Base-by-base conservation (phyloP, 2,329 filamentous ascomycete species). In the Colletotrichum acutatum region DNA sequence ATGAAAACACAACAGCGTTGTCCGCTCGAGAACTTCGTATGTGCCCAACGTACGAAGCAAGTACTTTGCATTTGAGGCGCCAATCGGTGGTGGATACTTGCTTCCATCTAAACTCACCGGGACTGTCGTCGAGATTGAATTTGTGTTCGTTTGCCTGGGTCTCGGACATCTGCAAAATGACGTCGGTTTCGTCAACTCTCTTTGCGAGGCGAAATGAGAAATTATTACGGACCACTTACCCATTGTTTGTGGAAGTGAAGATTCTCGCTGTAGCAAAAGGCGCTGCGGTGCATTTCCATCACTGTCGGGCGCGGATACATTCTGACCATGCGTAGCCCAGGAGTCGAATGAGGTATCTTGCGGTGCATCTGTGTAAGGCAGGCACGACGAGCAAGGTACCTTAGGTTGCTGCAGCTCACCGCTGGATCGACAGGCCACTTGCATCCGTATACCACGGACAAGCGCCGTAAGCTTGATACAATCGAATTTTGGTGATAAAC, bases 371-470 rank as follows among this genome's bases (percentile, higher is more conserved):
- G 3, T 66, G 34, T n/a, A 22, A 11, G 42, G 42, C 37, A 42
- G 37, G 37, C 37, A 8, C 37, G 37, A 42, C 5, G 5, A 34
- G 32, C 32, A 42, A 19, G 37, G 32, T 34, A 5, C 32, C 32
- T 12, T 49, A 22, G 16, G 34, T 42, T 22, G 34, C 68, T 67
- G 49, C 57, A 67, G 28, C 68, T 71, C 68, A 68, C 56, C 57
- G 64, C 68, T 71, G 64, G 57, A 71, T 52, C 65, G 59, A 63
- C 69, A 72, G 57, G 49, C 57, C 28, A 37, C 64, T 62, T 2
- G 19, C 26, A 30, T 24, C 49, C 6, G 37, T 34, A 19, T 4
- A 53, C 12, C 57, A 34, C 28, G 34, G 46, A 32, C 14, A 67
- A 63, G 49, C 68, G 68, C 49, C 26, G 30, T 56, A 61, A 57